Evolutionary conservation across 2,329 filamentous ascomycete species (phyloP), one percentile per base, ranked within the genome.

Genomic region (Colletotrichum lini): DNA sequence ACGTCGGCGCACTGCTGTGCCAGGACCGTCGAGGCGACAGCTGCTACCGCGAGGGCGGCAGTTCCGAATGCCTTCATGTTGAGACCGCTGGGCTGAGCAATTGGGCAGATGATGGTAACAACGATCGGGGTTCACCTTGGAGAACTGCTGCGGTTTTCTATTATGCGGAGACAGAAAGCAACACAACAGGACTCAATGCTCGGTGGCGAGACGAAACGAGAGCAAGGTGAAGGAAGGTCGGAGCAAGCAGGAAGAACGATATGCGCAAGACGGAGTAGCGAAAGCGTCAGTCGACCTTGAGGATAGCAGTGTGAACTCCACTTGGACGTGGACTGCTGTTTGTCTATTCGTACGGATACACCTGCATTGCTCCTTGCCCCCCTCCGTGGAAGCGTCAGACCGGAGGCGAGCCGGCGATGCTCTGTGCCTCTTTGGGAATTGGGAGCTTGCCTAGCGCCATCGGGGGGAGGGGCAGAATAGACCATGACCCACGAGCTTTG

Each of bases 1-100:
- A 79, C 75, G 67, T 79, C 80, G 30, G 78, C 73, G 76, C 84
- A 85, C 30, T 53, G 44, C n/a, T 71, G 62, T 1, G 72, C 72
- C n/a, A 65, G 15, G 21, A 56, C 67, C n/a, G 70, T 44, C 16
- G 71, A 53, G 13, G 71, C 56, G 10, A 65, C 56, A 42, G 53
- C 64, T 49, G 57, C 67, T 30, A 54, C 57, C 15, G 53, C 57
- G 21, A 60, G 15, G 15, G 63, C 63, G n/a, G 61, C 45, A 13
- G 50, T 72, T 23, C 57, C 42, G 21, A 72, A 10, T 4, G 54
- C 50, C 21, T 64, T 74, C 73, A 74, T 74, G 18, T 3, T 64
- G 15, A 10, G 38, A 18, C 10, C 4, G 15, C 7, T 4, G 18
- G 12, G 26, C 3, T 23, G 45, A 16, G 16, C 30, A 38, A 23